A percentile compares a stretch with the other conserved stretches of the same genome.
Evolutionary conservation across 768 basidiomycete genomes (phyloP).

Genomic region (Russula sp.): DNA sequence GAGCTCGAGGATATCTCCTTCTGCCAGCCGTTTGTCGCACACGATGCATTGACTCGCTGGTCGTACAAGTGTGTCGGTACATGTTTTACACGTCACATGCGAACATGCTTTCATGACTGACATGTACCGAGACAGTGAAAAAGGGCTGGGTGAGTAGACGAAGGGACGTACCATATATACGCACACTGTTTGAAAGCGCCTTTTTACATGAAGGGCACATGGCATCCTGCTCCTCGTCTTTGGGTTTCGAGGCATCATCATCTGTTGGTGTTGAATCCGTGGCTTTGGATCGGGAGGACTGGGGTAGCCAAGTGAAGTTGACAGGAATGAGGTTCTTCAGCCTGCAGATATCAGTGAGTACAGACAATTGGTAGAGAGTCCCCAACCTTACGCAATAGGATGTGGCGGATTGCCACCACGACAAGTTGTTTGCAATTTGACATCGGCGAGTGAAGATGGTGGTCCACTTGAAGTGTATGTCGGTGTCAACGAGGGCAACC

Average conservation of each 20-base stretch:
- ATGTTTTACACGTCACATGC: constrained; percentile 88
- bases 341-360: constrained; percentile 34
- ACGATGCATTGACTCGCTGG: constrained; percentile 77
- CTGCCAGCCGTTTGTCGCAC: constrained; percentile 61
- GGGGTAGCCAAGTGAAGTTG: constrained; percentile 56
- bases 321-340: constrained; percentile 79
- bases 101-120: constrained; percentile 80
- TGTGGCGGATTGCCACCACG: constrained; percentile 75
- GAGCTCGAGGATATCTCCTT: constrained; percentile 74
- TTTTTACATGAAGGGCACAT: constrained; percentile 90
- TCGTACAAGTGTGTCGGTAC: constrained; percentile 79
- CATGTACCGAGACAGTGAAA: background rate
- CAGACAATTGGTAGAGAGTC: background rate
- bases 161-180: constrained; percentile 53
- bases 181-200: constrained; percentile 66
- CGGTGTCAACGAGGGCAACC: constrained; percentile 91
- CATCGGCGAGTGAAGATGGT: constrained; percentile 62
- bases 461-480: constrained; percentile 58
- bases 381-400: constrained; percentile 54
- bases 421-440: constrained; percentile 86
- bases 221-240: constrained; percentile 50
- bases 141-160: background rate
- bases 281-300: constrained; percentile 26
- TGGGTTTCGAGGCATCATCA: constrained; percentile 32
- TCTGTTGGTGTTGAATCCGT: constrained; percentile 32